phyloP scores from a whole-genome alignment of 257 asterid species.

The Solanum sitiens region DNA sequence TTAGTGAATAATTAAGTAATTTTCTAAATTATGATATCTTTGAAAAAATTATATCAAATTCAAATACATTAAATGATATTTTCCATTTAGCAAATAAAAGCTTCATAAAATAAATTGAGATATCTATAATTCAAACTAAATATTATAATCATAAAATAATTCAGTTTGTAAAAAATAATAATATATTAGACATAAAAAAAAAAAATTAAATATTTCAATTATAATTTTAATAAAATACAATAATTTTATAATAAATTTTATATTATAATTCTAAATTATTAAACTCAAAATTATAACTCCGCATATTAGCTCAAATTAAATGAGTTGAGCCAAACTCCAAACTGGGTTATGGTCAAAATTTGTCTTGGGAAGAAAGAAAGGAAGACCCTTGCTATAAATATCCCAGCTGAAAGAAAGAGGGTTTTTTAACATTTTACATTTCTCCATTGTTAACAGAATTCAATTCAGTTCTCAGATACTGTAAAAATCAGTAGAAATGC shows the following conservation, averaged over 20 bases:
- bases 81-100: too few relatives aligned
- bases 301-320: background rate
- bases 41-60: too few relatives aligned
- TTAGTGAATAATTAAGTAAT: too few relatives aligned
- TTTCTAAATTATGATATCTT: too few relatives aligned
- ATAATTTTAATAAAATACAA: background rate
- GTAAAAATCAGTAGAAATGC: slow-evolving; percentile 31
- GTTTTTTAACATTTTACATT: background rate
- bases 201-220: too few relatives aligned
- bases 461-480: background rate
- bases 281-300: background rate
- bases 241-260: too few relatives aligned
- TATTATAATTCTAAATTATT: too few relatives aligned
- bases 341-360: slow-evolving; percentile 17
- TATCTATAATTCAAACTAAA: accelerated
- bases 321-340: background rate
- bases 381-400: background rate
- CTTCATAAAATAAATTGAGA: too few relatives aligned
- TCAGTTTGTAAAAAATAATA: too few relatives aligned
- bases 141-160: too few relatives aligned
- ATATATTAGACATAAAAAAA: too few relatives aligned
- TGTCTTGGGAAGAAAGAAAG: slow-evolving; percentile 69
- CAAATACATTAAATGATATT: too few relatives aligned
- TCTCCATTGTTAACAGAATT: background rate
- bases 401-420: background rate